Percentiles rank a stretch among this genome's conserved stretches.
These are phyloP conservation scores for Neofusicoccum laricinum DNA, from an alignment of 2,329 filamentous ascomycete genomes.

Conservation along the genomic window DNA sequence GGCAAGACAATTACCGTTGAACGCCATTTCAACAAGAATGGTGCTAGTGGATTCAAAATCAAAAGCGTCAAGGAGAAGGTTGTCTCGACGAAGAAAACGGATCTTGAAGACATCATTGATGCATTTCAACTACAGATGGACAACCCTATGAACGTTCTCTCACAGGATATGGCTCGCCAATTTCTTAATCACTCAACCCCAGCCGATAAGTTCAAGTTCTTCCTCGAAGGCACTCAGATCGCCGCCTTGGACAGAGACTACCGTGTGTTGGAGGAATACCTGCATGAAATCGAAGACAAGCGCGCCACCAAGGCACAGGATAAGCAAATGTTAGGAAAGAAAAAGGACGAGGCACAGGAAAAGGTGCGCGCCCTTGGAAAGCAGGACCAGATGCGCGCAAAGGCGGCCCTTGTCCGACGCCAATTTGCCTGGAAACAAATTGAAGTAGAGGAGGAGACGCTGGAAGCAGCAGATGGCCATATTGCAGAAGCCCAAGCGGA, in stretches of 20 bases:
- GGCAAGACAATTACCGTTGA: slow-evolving; percentile 88
- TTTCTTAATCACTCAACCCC: slow-evolving; percentile 85
- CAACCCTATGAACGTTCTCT: slow-evolving; percentile 93
- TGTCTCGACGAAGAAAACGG: slow-evolving; percentile 78
- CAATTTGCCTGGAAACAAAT: slow-evolving; percentile 81
- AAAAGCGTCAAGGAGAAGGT: slow-evolving; percentile 68
- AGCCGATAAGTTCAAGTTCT: slow-evolving; percentile 91
- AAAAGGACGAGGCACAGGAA: slow-evolving; percentile 59
- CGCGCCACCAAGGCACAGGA: slow-evolving; percentile 57
- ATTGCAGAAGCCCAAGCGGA: slow-evolving; percentile 29
- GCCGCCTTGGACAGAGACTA: slow-evolving; percentile 93
- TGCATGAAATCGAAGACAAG: slow-evolving; percentile 69
- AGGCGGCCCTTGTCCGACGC: slow-evolving; percentile 56
- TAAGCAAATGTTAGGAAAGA: slow-evolving; percentile 58
- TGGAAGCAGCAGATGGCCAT: slow-evolving; percentile 21
- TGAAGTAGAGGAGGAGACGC: slow-evolving; percentile 64
- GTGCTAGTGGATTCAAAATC: slow-evolving; percentile 80
- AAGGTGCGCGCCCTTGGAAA: slow-evolving; percentile 61
- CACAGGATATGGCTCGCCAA: slow-evolving; percentile 90
- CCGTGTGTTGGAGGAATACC: slow-evolving; percentile 71
- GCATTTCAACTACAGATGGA: slow-evolving; percentile 93
- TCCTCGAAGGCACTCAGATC: slow-evolving; percentile 89
- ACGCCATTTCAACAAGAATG: slow-evolving; percentile 74
- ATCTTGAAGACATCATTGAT: slow-evolving; percentile 90
- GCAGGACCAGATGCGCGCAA: slow-evolving; percentile 61